Base-by-base conservation (phyloP, 2,329 filamentous ascomycete species). In the Penicillium hordei region DNA sequence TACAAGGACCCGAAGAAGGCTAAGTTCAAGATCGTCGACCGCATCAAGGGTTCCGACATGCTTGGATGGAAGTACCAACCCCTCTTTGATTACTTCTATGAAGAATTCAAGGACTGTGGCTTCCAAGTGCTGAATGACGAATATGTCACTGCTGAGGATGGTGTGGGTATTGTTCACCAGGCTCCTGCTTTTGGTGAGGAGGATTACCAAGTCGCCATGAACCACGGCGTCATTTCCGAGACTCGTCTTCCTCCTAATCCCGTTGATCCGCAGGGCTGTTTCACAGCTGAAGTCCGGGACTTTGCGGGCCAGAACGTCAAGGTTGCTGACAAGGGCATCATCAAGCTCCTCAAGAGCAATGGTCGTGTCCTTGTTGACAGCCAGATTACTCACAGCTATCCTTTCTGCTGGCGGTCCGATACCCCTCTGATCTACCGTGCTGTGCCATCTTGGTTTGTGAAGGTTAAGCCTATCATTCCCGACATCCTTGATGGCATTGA, bases 1-100 rank as follows among this genome's bases (percentile, higher is more conserved):
- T 97, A 96, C 80, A 97, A 97, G 75, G 91, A 96, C 65, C 89
- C 89, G 8, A 97, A 96, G 80, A 96, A 96, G 80, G 92, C 92
- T 49, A 95, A 96, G 73, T 96, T 87, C 78, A 91, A 91, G 79
- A 82, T 94, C 51, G 72, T 96, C 15, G 84, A 89, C 62, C 93
- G 89, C 69, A 77, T 95, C 65, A 89, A 87, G 76, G 93, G 93
- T 48, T 89, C 86, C 63, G 88, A 92, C 46, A 91, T 97, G 87
- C 78, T 90, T 33, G 91, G 90, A 39, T 95, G 91, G 90, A 89
- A 87, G 72, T 97, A 97, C 71, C 82, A 91, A 74, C 93, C 93
- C 7, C 82, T 93, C 0, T 97, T 97, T 75, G 84, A 89, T 70
- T 97, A 96, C 78, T 93, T 94, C 75, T 89, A 89, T 67, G 89